phyloP scores from a whole-genome alignment of 176 grass and related monocot species.

The Thalia dealbata region DNA sequence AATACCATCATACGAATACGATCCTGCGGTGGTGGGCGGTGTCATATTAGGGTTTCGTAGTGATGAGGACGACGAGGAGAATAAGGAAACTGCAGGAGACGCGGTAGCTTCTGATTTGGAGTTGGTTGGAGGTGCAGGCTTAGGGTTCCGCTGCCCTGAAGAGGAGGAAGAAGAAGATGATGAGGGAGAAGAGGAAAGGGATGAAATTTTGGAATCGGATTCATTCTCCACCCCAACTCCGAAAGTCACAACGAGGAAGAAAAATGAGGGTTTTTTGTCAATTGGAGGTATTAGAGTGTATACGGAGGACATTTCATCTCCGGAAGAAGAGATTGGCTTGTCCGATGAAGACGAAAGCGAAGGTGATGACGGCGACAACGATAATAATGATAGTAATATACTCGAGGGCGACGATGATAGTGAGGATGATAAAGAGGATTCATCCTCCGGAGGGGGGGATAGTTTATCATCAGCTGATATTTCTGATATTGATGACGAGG shows the following conservation, averaged over 20 bases:
- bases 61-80: conserved; percentile 13
- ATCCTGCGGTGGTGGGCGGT: conserved; percentile 15
- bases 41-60: conserved; percentile 47
- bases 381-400: not conserved
- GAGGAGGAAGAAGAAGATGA: conserved; percentile 20
- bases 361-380: not conserved
- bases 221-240: conserved; percentile 38
- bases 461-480: conserved; percentile 13
- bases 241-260: conserved; percentile 18
- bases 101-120: not conserved
- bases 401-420: not conserved
- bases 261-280: conserved; percentile 44
- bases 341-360: conserved; percentile 10
- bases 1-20: conserved; percentile 27
- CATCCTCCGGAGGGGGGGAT: conserved; percentile 5
- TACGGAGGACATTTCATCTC: conserved; percentile 61
- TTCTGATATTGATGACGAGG: conserved; percentile 50
- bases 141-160: not conserved
- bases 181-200: conserved; percentile 7
- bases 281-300: conserved; percentile 75
- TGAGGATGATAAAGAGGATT: conserved; percentile 19
- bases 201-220: conserved; percentile 12
- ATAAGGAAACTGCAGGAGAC: not conserved
- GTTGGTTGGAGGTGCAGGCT: not conserved
- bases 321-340: conserved; percentile 32